phyloP scores from a whole-genome alignment of 164 flowering plant species.

The Chimonanthus salicifolius region DNA sequence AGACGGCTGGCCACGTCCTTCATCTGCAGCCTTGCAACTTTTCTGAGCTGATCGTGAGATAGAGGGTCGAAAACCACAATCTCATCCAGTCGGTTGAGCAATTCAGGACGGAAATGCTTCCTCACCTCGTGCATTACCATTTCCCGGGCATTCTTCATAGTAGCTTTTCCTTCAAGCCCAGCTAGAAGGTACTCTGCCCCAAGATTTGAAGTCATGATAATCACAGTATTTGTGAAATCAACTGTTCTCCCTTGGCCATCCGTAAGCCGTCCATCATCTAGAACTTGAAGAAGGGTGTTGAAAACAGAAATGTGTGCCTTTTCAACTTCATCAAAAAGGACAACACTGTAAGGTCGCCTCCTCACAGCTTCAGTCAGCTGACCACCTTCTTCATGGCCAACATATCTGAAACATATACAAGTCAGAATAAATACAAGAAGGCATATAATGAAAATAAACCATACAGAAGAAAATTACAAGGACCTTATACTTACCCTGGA shows the following conservation, averaged over 20 bases:
- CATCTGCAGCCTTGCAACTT: constrained; percentile 75
- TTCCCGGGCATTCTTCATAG: constrained; percentile 71
- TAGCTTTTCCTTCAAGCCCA: constrained; percentile 55
- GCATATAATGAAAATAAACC: neutral
- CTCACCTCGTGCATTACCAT: constrained; percentile 71
- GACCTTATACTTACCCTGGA: constrained; percentile 60
- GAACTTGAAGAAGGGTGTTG: constrained; percentile 80
- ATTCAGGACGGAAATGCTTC: constrained; percentile 75
- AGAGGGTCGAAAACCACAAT: constrained; percentile 85
- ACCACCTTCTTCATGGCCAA: constrained; percentile 98
- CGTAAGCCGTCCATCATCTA: constrained; percentile 91
- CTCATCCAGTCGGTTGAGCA: constrained; percentile 84
- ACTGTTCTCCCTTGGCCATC: constrained; percentile 96
- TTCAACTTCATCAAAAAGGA: constrained; percentile 87
- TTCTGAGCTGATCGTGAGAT: constrained; percentile 67
- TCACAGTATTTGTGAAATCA: constrained; percentile 77
- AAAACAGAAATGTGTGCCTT: constrained; percentile 80
- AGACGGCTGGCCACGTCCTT: constrained; percentile 75
- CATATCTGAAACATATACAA: constrained; percentile 39
- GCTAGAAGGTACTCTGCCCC: constrained; percentile 82
- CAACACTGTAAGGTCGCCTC: constrained; percentile 77
- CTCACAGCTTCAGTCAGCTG: constrained; percentile 93
- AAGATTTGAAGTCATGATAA: constrained; percentile 92
- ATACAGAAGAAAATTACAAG: neutral
- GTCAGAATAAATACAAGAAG: constrained; percentile 1